phyloP scores from a whole-genome alignment of 2,329 filamentous ascomycete species.

The Graphilbum ipis-grandicollis region DNA sequence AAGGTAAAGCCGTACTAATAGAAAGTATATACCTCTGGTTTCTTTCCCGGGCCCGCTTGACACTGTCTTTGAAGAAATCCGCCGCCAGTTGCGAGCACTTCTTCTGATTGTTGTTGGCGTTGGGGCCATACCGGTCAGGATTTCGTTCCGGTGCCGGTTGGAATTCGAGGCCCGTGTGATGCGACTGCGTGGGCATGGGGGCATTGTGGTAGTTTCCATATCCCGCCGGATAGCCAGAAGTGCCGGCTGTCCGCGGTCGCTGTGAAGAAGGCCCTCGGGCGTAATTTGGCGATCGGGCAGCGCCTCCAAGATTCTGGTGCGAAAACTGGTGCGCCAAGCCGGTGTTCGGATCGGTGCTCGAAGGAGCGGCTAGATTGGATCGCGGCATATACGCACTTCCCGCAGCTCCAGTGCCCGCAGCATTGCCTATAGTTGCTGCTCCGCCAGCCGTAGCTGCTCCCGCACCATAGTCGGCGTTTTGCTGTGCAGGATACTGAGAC shows the following conservation, averaged over 20 bases:
- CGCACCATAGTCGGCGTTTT: conserved; percentile 1
- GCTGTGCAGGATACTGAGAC: conserved; percentile 17
- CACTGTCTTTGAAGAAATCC: conserved; percentile 97
- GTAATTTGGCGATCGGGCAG: conserved; percentile 53
- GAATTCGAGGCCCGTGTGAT: conserved; percentile 47
- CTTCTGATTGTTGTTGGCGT: conserved; percentile 53
- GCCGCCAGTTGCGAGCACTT: conserved; percentile 55
- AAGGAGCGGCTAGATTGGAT: conserved; percentile 37
- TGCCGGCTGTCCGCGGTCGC: conserved; percentile 72
- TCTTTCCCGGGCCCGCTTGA: conserved; percentile 84
- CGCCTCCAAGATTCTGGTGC: conserved; percentile 76
- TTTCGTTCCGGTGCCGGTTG: conserved; percentile 69
- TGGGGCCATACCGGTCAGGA: conserved; percentile 56
- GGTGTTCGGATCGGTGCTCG: conserved; percentile 64
- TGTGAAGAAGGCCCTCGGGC: conserved; percentile 51
- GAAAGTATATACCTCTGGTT: conserved; percentile 88
- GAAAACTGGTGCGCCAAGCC: conserved; percentile 92
- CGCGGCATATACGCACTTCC: conserved; percentile 28
- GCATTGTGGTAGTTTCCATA: conserved; percentile 52
- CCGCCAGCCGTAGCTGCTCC: conserved; percentile 10
- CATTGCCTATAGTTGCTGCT: neutral
- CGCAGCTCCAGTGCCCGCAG: conserved; percentile 1
- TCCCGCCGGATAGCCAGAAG: conserved; percentile 39
- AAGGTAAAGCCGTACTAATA: no score
- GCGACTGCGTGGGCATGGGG: conserved; percentile 43